Conservation (phyloP, 139 green algal genomes). For the Mesostigma viride region DNA sequence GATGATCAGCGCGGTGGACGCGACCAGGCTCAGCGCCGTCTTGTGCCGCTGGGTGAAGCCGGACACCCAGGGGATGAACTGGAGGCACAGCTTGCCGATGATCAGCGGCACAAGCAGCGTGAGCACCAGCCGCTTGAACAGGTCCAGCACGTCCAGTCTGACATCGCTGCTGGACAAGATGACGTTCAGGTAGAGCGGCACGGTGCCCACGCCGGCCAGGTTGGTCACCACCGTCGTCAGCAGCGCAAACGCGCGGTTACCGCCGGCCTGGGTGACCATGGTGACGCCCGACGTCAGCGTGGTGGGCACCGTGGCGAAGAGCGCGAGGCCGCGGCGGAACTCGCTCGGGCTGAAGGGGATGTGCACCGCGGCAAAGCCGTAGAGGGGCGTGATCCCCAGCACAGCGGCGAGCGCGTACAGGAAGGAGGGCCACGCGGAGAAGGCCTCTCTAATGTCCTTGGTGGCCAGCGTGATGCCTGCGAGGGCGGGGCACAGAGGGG, state of each 20-base stretch:
- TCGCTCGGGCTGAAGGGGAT: conserved; percentile 15
- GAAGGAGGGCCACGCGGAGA: too few relatives aligned
- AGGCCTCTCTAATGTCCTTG: too few relatives aligned
- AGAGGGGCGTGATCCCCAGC: conserved; percentile 13
- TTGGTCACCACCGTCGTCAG: conserved; percentile 66
- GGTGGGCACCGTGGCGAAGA: conserved; percentile 68
- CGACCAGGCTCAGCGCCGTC: conserved; percentile 5
- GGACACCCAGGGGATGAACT: conserved; percentile 24
- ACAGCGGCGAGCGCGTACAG: too few relatives aligned
- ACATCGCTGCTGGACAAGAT: not conserved
- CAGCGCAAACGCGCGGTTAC: conserved; percentile 60
- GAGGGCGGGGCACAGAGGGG: too few relatives aligned
- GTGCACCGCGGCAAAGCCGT: conserved; percentile 12
- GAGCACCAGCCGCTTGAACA: conserved; percentile 64
- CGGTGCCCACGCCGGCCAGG: conserved; percentile 56
- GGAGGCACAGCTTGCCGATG: conserved; percentile 35
- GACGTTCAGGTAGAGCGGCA: conserved; percentile 27
- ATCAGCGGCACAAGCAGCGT: conserved; percentile 55
- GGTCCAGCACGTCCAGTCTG: conserved; percentile 39
- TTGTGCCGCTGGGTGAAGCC: conserved; percentile 32
- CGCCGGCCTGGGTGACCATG: conserved; percentile 27
- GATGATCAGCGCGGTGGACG: conserved; percentile 38
- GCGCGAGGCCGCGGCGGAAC: conserved; percentile 45
- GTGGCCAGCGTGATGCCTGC: too few relatives aligned
- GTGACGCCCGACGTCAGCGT: conserved; percentile 62